Evolutionary conservation across 1,139 yeast species (phyloP).

Genomic region (Candida sp.): DNA sequence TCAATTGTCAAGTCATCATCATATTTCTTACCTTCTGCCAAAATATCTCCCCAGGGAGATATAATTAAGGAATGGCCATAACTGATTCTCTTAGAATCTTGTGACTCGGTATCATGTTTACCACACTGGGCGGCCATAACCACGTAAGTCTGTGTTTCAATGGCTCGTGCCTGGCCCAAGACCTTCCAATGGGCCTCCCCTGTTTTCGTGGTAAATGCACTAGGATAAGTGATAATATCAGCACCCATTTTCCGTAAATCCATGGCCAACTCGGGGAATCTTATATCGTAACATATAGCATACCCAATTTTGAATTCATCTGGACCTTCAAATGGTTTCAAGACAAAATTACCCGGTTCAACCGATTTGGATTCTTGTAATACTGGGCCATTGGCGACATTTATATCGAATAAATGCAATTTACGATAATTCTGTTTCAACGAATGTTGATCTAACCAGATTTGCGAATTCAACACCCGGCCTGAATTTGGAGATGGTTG

Average conservation of each 20-base stretch:
- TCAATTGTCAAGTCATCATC: slow-evolving; percentile 32
- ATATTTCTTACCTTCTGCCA: slow-evolving; percentile 51
- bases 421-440: slow-evolving; percentile 67
- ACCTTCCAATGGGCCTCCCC: slow-evolving; percentile 91
- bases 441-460: slow-evolving; percentile 57
- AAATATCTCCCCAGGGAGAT: slow-evolving; percentile 87
- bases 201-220: slow-evolving; percentile 89
- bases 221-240: slow-evolving; percentile 73
- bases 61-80: slow-evolving; percentile 86
- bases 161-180: slow-evolving; percentile 78
- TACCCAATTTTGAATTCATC: slow-evolving; percentile 58
- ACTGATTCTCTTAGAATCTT: slow-evolving; percentile 42
- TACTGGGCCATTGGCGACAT: slow-evolving; percentile 71
- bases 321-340: slow-evolving; percentile 45
- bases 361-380: slow-evolving; percentile 76
- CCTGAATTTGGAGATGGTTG: slow-evolving; percentile 49
- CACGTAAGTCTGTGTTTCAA: slow-evolving; percentile 85
- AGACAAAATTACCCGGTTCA: slow-evolving; percentile 64
- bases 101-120: slow-evolving; percentile 51
- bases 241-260: slow-evolving; percentile 71
- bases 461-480: slow-evolving; percentile 65
- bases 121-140: slow-evolving; percentile 94
- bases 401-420: slow-evolving; percentile 86
- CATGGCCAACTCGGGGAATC: slow-evolving; percentile 83
- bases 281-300: slow-evolving; percentile 81